Conservation (phyloP, 2,329 filamentous ascomycete genomes). For the Podosphaera fusca region DNA sequence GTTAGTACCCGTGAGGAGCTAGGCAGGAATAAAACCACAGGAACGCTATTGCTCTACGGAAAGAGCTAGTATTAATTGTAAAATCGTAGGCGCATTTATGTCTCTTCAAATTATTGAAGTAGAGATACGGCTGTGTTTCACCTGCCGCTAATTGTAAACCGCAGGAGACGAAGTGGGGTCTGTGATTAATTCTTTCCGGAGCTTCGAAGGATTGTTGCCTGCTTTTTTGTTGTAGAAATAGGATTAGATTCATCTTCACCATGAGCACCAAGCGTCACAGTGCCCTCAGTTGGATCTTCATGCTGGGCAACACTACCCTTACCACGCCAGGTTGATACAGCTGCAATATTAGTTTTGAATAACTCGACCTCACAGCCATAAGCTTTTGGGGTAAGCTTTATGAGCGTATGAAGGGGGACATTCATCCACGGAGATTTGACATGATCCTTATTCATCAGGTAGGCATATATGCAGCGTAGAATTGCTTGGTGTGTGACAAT, state of each 20-base stretch:
- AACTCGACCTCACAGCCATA: constrained; percentile 83
- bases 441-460: constrained; percentile 95
- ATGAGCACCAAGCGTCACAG: constrained; percentile 5
- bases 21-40: not conserved
- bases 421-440: constrained; percentile 95
- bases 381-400: constrained; percentile 84
- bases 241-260: not conserved
- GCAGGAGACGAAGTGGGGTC: not conserved
- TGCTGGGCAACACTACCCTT: constrained; percentile 87
- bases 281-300: constrained; percentile 23
- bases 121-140: not conserved
- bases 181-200: not conserved
- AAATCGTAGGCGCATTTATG: not conserved
- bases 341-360: constrained; percentile 75
- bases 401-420: constrained; percentile 83
- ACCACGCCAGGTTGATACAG: constrained; percentile 86
- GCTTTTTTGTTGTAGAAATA: not conserved
- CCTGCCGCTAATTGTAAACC: not conserved
- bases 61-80: not conserved
- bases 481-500: constrained; percentile 97
- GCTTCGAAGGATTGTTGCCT: not conserved
- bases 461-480: constrained; percentile 88
- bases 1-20: not conserved
- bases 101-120: not conserved
- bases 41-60: not conserved